Evolutionary conservation across 2,329 filamentous ascomycete genomes (phyloP).

Genomic region (Exophiala sp.): DNA sequence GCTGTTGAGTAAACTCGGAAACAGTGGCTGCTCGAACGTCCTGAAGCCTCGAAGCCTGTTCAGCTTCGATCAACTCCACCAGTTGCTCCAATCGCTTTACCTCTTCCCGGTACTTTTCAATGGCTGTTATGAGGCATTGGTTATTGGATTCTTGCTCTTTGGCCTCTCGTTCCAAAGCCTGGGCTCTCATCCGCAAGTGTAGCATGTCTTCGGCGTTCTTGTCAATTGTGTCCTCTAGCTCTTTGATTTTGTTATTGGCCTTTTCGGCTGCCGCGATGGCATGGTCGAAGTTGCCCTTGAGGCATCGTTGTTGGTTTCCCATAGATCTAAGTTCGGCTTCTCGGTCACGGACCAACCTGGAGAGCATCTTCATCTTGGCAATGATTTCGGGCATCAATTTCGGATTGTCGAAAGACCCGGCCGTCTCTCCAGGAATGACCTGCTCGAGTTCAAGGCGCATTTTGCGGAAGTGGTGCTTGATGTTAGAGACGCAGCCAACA

Average conservation of each 20-base stretch:
- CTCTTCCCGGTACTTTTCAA: conserved; percentile 42
- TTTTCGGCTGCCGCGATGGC: conserved; percentile 37
- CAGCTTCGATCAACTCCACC: conserved; percentile 38
- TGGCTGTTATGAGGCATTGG: conserved; percentile 37
- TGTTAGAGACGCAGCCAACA: conserved; percentile 34
- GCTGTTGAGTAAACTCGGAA: conserved; percentile 30
- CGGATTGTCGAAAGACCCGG: conserved; percentile 36
- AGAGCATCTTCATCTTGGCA: conserved; percentile 34
- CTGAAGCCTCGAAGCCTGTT: conserved; percentile 37
- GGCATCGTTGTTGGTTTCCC: conserved; percentile 36
- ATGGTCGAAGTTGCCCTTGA: conserved; percentile 43
- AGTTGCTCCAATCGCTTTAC: conserved; percentile 40
- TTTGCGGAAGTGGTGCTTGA: conserved; percentile 38
- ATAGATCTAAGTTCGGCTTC: conserved; percentile 35
- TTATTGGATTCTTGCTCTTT: conserved; percentile 40
- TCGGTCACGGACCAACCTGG: conserved; percentile 31
- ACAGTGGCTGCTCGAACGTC: conserved; percentile 33
- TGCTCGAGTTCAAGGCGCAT: conserved; percentile 43
- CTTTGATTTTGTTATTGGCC: conserved; percentile 34
- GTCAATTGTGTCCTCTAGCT: conserved; percentile 38
- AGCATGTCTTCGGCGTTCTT: conserved; percentile 43
- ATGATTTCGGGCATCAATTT: conserved; percentile 39
- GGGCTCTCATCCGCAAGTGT: conserved; percentile 40
- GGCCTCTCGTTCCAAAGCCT: conserved; percentile 39
- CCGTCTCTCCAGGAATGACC: conserved; percentile 41